Base-by-base conservation (phyloP, 2,329 filamentous ascomycete species). In the Chaetomium globosum region DNA sequence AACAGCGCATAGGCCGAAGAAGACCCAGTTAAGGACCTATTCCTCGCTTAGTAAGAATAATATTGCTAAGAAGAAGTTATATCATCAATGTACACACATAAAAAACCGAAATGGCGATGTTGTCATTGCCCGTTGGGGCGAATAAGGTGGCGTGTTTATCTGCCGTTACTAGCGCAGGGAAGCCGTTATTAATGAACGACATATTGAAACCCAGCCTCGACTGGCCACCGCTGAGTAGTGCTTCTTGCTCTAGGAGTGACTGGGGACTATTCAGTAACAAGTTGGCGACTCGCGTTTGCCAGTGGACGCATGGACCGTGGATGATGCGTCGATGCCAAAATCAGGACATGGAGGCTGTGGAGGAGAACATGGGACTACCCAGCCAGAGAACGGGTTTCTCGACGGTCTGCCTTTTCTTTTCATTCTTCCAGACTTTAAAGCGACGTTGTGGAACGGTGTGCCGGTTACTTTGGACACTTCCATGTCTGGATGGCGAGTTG, bases 21-120 rank as follows among this genome's bases (percentile, higher is more conserved):
- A 49, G 46, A 53, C 5, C 65, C 61, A 67, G 2, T 9, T 49
- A 33, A 65, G 13, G 33, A 39, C 23, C 64, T 65, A 12, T 43
- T 51, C 4, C 2, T 26, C 21, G 4, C 8, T 51, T 51, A 51
- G 53, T 19, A 4, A 56, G 4, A 23, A 2, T 7, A n/a, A 1
- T 48, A 9, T n/a, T 23, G 3, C 10, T 48, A 10, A n/a, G 16
- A 19, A 21, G 3, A 49, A 12, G n/a, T n/a, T 39, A 4, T 2
- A 39, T 36, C 33, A 36, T 36, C 8, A 12, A 12, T 39, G 10
- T n/a, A 56, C 33, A 8, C 36, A 56, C 53, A n/a, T 56, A 39
- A 10, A 56, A 56, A n/a, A 31, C n/a, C 21, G 4, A 13, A 9
- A 8, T 8, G 19, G 53, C 53, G 9, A 56, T 43, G n/a, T 39